A percentile compares a stretch with the other conserved stretches of the same genome.
Conservation (phyloP, 192 early-diverging fungal genomes). For the Backusella parvicylindrica region DNA sequence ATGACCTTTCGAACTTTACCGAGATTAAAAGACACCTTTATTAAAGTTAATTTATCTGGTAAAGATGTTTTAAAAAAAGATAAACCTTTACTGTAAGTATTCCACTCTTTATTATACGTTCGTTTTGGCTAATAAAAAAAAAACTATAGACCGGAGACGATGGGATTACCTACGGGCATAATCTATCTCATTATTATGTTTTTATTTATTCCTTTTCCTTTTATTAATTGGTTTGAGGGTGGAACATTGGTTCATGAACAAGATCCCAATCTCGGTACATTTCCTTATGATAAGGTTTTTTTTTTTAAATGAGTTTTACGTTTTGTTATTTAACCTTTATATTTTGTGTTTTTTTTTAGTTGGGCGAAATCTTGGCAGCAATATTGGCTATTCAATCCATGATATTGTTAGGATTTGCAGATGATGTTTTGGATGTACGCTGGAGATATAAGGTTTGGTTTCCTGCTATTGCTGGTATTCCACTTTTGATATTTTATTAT, state of each 20-base stretch:
- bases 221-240: conserved; percentile 76
- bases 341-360: conserved; percentile 42
- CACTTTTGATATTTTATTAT: conserved; percentile 91
- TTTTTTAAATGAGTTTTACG: neutral
- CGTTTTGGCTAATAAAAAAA: neutral
- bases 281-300: conserved; percentile 71
- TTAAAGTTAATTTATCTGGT: conserved; percentile 74
- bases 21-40: conserved; percentile 60
- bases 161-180: conserved; percentile 87
- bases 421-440: conserved; percentile 94
- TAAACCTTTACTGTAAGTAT: conserved; percentile 67
- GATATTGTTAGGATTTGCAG: conserved; percentile 97
- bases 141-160: conserved; percentile 78
- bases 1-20: conserved; percentile 73
- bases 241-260: conserved; percentile 31
- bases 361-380: conserved; percentile 90
- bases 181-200: conserved; percentile 88
- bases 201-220: conserved; percentile 93
- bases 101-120: neutral
- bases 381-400: conserved; percentile 91
- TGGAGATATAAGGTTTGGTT: conserved; percentile 97
- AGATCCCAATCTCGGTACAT: conserved; percentile 43
- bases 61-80: conserved; percentile 76
- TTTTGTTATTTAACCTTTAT: neutral
- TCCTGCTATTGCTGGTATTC: conserved; percentile 89